Base-by-base conservation (phyloP, 2,329 filamentous ascomycete species). In the Waltergamsia citrina region DNA sequence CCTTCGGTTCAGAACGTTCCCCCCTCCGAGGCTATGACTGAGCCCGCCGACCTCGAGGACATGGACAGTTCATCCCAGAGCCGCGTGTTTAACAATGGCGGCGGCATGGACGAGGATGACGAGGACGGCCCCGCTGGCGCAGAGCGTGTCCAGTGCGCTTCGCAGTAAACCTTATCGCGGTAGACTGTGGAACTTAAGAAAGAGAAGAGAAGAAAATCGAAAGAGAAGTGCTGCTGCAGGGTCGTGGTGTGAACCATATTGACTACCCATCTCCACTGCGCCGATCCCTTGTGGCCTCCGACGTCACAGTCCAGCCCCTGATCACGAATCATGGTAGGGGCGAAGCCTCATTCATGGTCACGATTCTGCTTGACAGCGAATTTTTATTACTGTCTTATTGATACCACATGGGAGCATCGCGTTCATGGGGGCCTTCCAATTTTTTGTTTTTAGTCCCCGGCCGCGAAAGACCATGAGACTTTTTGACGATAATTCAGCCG, bases 11-110 rank as follows among this genome's bases (percentile, higher is more conserved):
- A 83, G 54, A 64, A 71, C 36, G 60, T 74, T 17, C 83, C 87
- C 30, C 87, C 90, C 5, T 49, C 69, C 19, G 88, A 96, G 52
- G 79, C 83, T 21, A 95, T 96, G 87, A 84, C 83, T 15, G 92
- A 98, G 52, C 81, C 85, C 47, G 93, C 81, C 48, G 77, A 83
- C 33, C 72, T 96, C 22, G 87, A 96, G 59, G 84, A 93, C 39
- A 69, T 93, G 27, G 90, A 95, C 27, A 75, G 70, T 50, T 64
- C 74, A 29, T 60, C 67, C 22, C 71, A 75, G 51, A 71, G 72
- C 35, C 71, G 81, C 45, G 82, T 81, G 29, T 81, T 83, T 43
- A 79, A 78, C 39, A 78, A 74, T 42, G 65, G 67, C 16, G 67
- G 63, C 29, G 63, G 60, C 35, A 56, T 58, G 68, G 81, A 85